Base-by-base conservation (phyloP, 2,329 filamentous ascomycete genomes). In the Penicillium frequentans region DNA sequence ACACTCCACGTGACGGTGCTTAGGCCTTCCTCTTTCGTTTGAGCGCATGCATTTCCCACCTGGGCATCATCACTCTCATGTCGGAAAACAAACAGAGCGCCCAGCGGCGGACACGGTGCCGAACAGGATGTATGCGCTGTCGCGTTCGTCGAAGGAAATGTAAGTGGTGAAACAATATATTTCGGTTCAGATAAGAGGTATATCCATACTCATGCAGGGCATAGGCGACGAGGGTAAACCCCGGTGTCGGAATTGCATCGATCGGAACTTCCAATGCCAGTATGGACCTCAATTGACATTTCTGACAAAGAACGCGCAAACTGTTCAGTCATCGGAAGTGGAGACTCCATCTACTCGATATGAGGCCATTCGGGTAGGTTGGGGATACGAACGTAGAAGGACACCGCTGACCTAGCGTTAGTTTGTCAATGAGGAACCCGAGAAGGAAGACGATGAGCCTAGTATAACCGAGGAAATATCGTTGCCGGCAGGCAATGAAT, bases 191-290 rank as follows among this genome's bases (percentile, higher is more conserved):
- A 13, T 48, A 35, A 26, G 31, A 16, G 9, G 37, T 19, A 13
- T 44, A 49, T 24, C 23, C n/a, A 55, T 44, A 31, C 33, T 47
- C 51, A 56, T 23, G 16, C 10, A n/a, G 4, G n/a, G 24, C 31
- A 21, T 55, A 83, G 80, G 82, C 57, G 81, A 83, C 56, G 81
- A 83, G 67, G 69, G 69, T 14, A 83, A 81, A 60, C 82, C 81
- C 4, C 67, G 67, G 3, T 84, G 82, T 44, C 75, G 74, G 44
- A 79, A 81, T 59, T 84, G 82, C 56, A 65, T 75, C 16, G 71
- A 74, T 1, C 77, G 80, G 33, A 75, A 75, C 9, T 76, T 81
- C 29, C 73, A 79, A 43, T 84, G 81, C 65, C 74, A 76, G 35
- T 83, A 83, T 62, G 78, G 78, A 11, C 73, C 77, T 3, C 71